These are phyloP conservation scores for Paraphoma sp. DNA, from an alignment of 2,329 filamentous ascomycete species.

Conservation along the genomic window DNA sequence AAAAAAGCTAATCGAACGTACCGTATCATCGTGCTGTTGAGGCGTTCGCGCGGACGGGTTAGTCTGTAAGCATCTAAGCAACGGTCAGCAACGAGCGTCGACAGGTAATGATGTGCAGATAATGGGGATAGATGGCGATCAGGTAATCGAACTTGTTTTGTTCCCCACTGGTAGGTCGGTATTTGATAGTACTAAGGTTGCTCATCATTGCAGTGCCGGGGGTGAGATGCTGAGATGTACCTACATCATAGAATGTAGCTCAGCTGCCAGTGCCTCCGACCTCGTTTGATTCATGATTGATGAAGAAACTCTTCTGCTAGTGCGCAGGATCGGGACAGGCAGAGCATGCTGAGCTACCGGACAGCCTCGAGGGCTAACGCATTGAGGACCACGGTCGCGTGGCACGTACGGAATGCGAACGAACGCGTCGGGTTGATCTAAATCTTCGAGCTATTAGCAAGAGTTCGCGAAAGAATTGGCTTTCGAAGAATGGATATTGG, in stretches of 20 bases:
- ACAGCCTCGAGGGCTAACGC: background rate
- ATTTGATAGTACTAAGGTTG: conserved; percentile 50
- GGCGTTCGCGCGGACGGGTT: background rate
- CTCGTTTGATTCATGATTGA: background rate
- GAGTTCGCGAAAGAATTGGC: conserved; percentile 4
- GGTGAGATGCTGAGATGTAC: conserved; percentile 11
- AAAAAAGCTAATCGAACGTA: conserved; percentile 3
- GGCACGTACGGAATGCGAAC: no score
- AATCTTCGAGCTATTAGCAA: conserved; percentile 3
- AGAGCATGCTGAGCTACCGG: background rate
- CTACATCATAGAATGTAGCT: conserved; percentile 24
- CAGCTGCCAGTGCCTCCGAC: conserved; percentile 5
- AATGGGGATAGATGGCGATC: conserved; percentile 12
- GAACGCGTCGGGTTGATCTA: background rate
- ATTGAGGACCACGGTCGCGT: no score
- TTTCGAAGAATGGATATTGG: conserved; percentile 5
- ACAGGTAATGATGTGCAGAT: background rate
- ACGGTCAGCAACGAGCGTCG: conserved; percentile 17
- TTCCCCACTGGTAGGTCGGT: conserved; percentile 46
- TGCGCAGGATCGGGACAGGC: background rate
- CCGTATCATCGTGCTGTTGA: background rate
- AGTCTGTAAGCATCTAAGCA: conserved; percentile 6
- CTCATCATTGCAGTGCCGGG: conserved; percentile 39
- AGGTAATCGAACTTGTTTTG: conserved; percentile 50
- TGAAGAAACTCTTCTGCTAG: background rate